Conservation (phyloP, 371 early-diverging fungal species). For the Mucor ambiguus region DNA sequence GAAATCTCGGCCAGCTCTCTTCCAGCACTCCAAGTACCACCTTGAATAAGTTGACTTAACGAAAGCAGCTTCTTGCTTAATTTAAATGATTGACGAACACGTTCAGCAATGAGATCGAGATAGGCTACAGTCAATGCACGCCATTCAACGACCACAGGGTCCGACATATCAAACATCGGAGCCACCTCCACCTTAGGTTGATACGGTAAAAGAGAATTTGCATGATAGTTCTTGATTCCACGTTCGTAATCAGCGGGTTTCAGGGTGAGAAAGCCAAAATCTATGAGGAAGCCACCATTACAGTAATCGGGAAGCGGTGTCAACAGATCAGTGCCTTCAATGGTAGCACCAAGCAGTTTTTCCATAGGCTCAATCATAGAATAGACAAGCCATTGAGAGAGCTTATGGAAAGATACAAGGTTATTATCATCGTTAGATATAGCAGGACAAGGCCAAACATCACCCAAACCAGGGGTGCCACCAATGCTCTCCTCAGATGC, state of each 20-base stretch:
- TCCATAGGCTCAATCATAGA: constrained; percentile 87
- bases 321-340: constrained; percentile 69
- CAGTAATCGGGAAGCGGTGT: constrained; percentile 95
- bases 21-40: constrained; percentile 90
- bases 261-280: constrained; percentile 47
- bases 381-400: constrained; percentile 94
- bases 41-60: constrained; percentile 86
- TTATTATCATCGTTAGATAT: constrained; percentile 17
- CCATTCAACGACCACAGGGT: constrained; percentile 92
- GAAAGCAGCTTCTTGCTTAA: constrained; percentile 64
- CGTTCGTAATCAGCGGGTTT: constrained; percentile 48
- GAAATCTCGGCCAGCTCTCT: constrained; percentile 83
- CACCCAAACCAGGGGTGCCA: constrained; percentile 64
- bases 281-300: constrained; percentile 62
- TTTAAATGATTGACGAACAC: constrained; percentile 65
- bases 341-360: constrained; percentile 61
- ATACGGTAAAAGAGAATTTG: constrained; percentile 44
- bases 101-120: constrained; percentile 75
- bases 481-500: constrained; percentile 45
- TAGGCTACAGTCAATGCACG: constrained; percentile 87
- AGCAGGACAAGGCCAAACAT: constrained; percentile 78
- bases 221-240: constrained; percentile 48
- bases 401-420: constrained; percentile 85
- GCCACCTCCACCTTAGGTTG: constrained; percentile 53
- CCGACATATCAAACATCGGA: constrained; percentile 79